Evolutionary conservation across 2,329 filamentous ascomycete genomes (phyloP).

Genomic region (Fusarium oxysporum): DNA sequence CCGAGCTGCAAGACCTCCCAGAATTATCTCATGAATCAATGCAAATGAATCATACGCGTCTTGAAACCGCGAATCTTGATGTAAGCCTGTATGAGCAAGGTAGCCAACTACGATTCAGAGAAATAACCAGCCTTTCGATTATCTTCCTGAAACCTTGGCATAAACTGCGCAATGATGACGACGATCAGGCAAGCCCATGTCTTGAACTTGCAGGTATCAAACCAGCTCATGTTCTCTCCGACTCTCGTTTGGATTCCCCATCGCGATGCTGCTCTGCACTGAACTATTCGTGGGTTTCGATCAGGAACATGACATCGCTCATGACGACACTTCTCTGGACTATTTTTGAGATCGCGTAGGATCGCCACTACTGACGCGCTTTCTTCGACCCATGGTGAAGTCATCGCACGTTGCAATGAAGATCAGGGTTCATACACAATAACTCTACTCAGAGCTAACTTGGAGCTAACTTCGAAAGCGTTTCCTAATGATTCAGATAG

Average conservation of each 20-base stretch:
- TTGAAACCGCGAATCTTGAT: neutral
- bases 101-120: neutral
- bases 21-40: neutral
- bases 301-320: constrained; percentile 21
- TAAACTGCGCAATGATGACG: constrained; percentile 9
- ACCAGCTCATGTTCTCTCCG: neutral
- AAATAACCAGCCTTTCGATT: neutral
- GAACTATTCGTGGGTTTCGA: neutral
- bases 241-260: neutral
- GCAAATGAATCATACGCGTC: neutral
- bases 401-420: constrained; percentile 4
- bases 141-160: neutral
- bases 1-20: neutral
- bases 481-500: neutral
- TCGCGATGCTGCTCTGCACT: neutral
- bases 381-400: neutral
- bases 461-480: neutral
- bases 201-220: neutral
- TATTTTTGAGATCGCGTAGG: neutral
- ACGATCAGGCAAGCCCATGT: neutral
- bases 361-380: neutral
- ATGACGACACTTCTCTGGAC: constrained; percentile 12
- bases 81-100: neutral
- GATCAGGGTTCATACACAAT: constrained; percentile 3
- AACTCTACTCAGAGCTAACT: neutral